phyloP scores from a whole-genome alignment of 306 rosid genomes.

The Urtica urens region DNA sequence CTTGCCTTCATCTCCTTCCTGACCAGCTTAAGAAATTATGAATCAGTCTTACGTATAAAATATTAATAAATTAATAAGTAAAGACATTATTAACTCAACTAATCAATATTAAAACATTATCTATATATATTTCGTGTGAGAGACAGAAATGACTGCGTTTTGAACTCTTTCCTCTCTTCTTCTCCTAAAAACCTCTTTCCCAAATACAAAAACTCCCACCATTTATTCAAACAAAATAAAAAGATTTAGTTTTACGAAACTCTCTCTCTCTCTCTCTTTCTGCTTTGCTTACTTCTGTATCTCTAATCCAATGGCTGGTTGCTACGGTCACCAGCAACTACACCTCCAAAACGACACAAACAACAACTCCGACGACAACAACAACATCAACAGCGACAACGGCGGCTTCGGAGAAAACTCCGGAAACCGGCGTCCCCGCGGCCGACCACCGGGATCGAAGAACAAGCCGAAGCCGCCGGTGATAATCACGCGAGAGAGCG shows the following conservation, averaged over 20 bases:
- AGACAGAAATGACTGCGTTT: conserved; percentile 50
- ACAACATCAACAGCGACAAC: conserved; percentile 28
- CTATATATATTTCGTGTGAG: not conserved
- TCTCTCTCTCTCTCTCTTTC: conserved; percentile 28
- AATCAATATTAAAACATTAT: conserved; percentile 17
- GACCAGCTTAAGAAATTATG: too few relatives aligned
- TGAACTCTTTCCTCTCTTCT: conserved; percentile 22
- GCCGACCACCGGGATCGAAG: conserved; percentile 80
- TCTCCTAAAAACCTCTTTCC: conserved; percentile 13
- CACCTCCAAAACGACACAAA: conserved; percentile 43
- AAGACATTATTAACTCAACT: conserved; percentile 25
- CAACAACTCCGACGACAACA: conserved; percentile 8
- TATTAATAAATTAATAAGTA: not conserved
- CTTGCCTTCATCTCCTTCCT: conserved; percentile 7
- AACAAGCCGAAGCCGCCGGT: conserved; percentile 75
- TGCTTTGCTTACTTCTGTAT: conserved; percentile 30
- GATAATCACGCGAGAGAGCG: conserved; percentile 77
- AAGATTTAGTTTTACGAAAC: too few relatives aligned
- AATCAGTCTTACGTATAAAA: not conserved
- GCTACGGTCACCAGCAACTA: conserved; percentile 52
- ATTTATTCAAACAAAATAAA: too few relatives aligned
- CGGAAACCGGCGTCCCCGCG: conserved; percentile 50
- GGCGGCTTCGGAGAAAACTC: conserved; percentile 26
- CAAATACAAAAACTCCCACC: too few relatives aligned
- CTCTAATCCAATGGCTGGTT: conserved; percentile 66